phyloP scores from a whole-genome alignment of 768 basidiomycete species.

The Tricholoma flavovirens region DNA sequence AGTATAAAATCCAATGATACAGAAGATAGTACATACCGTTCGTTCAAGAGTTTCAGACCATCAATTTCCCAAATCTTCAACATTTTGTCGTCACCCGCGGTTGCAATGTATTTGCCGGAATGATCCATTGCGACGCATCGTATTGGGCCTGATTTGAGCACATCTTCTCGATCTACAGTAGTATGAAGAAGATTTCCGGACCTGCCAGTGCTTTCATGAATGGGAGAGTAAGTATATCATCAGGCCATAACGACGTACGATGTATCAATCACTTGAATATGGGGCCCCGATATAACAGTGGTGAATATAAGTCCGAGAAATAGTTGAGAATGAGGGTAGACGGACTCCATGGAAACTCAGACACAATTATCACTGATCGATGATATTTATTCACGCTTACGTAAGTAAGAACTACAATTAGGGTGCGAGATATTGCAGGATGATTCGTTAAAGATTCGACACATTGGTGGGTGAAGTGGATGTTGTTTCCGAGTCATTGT shows the following conservation, averaged over 20 bases:
- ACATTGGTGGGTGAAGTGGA: too few relatives aligned
- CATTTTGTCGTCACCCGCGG: constrained; percentile 74
- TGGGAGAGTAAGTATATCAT: not conserved
- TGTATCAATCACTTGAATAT: constrained; percentile 55
- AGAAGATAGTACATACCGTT: constrained; percentile 40
- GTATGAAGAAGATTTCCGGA: constrained; percentile 48
- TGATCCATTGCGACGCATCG: constrained; percentile 51
- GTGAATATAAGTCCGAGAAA: constrained; percentile 30
- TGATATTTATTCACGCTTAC: too few relatives aligned
- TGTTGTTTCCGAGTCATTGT: too few relatives aligned
- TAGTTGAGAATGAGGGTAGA: constrained; percentile 46
- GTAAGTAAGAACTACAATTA: too few relatives aligned
- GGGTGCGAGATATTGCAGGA: too few relatives aligned
- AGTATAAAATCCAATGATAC: not conserved
- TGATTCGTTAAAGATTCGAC: too few relatives aligned
- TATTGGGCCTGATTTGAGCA: constrained; percentile 50
- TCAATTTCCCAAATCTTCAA: constrained; percentile 72
- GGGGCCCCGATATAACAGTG: constrained; percentile 51
- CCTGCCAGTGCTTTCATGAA: constrained; percentile 31
- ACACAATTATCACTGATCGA: too few relatives aligned
- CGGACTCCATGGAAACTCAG: constrained; percentile 28
- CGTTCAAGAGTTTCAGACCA: constrained; percentile 48
- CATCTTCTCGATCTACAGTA: constrained; percentile 26
- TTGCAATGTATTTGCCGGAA: constrained; percentile 45
- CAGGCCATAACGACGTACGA: constrained; percentile 33